Conservation (phyloP, 2,329 filamentous ascomycete species). For the Arthrobotrys conoides region DNA sequence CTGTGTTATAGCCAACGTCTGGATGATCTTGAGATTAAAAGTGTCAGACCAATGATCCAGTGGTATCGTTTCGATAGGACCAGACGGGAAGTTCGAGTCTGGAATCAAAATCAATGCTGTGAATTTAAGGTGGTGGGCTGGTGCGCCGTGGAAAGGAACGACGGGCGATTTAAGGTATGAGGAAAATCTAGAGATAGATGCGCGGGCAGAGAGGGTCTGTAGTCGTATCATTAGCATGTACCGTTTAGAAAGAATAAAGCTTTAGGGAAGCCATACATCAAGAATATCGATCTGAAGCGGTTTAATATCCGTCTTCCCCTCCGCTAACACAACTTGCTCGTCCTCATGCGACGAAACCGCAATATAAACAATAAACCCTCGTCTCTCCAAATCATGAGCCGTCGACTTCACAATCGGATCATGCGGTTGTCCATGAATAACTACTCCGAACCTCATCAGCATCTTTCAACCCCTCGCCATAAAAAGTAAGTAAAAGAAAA, state of each 20-base stretch:
- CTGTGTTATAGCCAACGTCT: slow-evolving; percentile 89
- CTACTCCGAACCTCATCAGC: slow-evolving; percentile 67
- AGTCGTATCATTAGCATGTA: neutral
- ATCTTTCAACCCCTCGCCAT: neutral
- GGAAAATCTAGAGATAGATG: slow-evolving; percentile 80
- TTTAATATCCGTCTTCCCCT: slow-evolving; percentile 77
- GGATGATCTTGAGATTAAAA: slow-evolving; percentile 90
- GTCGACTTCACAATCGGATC: slow-evolving; percentile 87
- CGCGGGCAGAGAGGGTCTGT: slow-evolving; percentile 76
- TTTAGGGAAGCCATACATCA: slow-evolving; percentile 73
- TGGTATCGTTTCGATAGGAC: slow-evolving; percentile 86
- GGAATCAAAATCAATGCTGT: slow-evolving; percentile 87
- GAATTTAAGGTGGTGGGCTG: slow-evolving; percentile 81
- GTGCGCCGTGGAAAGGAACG: slow-evolving; percentile 80
- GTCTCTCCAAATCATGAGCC: slow-evolving; percentile 86
- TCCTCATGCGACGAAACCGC: slow-evolving; percentile 89
- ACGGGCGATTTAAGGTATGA: slow-evolving; percentile 81
- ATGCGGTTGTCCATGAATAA: slow-evolving; percentile 88
- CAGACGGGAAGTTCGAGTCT: slow-evolving; percentile 82
- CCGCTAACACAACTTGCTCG: slow-evolving; percentile 80
- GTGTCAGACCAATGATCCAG: slow-evolving; percentile 88
- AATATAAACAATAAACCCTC: slow-evolving; percentile 93
- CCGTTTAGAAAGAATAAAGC: slow-evolving; percentile 33
- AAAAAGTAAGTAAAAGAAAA: slow-evolving; percentile 26
- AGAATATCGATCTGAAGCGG: slow-evolving; percentile 86